Base-by-base conservation (phyloP, 2,329 filamentous ascomycete genomes). In the Xylaria sp. region DNA sequence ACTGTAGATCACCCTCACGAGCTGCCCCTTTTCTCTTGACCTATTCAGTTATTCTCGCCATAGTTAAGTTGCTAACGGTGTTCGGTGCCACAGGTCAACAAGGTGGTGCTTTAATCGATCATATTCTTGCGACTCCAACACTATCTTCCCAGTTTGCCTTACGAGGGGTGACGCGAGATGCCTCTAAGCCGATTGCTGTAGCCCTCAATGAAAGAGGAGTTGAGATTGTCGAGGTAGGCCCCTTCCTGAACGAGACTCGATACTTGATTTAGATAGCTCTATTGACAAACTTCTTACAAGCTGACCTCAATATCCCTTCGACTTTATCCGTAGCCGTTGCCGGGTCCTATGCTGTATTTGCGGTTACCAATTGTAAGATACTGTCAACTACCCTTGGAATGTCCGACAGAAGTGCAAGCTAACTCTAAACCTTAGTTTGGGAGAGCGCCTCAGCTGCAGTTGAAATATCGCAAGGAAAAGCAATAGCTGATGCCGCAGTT, bases 381-480 rank as follows among this genome's bases (percentile, higher is more conserved):
- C 8, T n/a, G 4, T 20, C 9, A 6, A 48, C 18, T 20, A 48
- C n/a, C 43, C 18, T 1, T 20, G 2, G n/a, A 3, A n/a, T 20
- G 6, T 3, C 3, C n/a, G 46, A 9, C 18, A 48, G n/a, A 1
- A 48, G n/a, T 48, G 2, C 3, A 23, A 48, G 46, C 46, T 48
- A 20, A 48, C 18, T 48, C 46, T 2, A 3, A 23, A n/a, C 7
- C 46, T 23, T 23, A 48, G 46, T 48, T 8, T 48, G 46, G 46
- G 46, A 48, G 18, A 48, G 46, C n/a, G 46, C 46, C n/a, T 48
- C 46, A 48, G n/a, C 46, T 48, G 46, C 46, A 6, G 46, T 48
- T 48, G 46, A 48, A n/a, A 48, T 48, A 48, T 20, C 46, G n/a
- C 46, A 48, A 10, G 46, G 46, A 7, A 48, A 48, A 48, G n/a